Percentiles rank a stretch among this genome's conserved stretches.
phyloP scores from a whole-genome alignment of 2,329 filamentous ascomycete genomes.

The Penicillium expansum region DNA sequence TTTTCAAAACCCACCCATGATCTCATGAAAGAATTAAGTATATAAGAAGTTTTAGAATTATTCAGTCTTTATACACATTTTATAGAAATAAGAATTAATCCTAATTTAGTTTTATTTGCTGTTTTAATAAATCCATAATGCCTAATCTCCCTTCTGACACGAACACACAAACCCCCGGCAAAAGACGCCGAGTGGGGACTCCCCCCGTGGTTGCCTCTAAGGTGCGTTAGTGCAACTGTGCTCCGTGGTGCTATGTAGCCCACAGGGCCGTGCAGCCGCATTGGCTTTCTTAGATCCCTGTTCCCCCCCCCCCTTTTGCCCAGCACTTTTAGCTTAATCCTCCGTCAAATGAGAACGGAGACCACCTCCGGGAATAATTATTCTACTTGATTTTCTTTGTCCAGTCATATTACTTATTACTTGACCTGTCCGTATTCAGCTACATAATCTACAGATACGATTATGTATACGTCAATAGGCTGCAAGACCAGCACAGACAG shows the following conservation, averaged over 20 bases:
- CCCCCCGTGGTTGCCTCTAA: slow-evolving; percentile 24
- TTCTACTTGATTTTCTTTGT: not conserved
- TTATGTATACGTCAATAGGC: slow-evolving; percentile 6
- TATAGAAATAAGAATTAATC: not conserved
- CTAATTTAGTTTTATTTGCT: not conserved
- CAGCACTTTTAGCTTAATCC: slow-evolving; percentile 4
- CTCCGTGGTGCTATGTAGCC: slow-evolving; percentile 19
- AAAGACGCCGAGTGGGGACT: slow-evolving; percentile 19
- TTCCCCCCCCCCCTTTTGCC: slow-evolving; percentile 10
- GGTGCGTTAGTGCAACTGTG: slow-evolving; percentile 25
- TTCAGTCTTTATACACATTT: not conserved
- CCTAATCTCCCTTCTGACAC: not conserved
- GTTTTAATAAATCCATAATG: not conserved
- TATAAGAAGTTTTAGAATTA: not conserved
- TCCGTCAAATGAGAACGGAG: not conserved
- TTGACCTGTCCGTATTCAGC: not conserved
- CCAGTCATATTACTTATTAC: not conserved
- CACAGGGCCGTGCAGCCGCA: slow-evolving; percentile 20
- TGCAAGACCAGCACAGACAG: slow-evolving; percentile 18
- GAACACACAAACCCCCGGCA: slow-evolving; percentile 18
- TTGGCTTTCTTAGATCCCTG: slow-evolving; percentile 16
- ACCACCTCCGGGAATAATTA: not conserved
- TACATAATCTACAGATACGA: not conserved
- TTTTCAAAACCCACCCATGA: not conserved
- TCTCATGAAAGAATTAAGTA: not conserved